Evolutionary conservation across 306 rosid species (phyloP).

Genomic region (Betula pendula): DNA sequence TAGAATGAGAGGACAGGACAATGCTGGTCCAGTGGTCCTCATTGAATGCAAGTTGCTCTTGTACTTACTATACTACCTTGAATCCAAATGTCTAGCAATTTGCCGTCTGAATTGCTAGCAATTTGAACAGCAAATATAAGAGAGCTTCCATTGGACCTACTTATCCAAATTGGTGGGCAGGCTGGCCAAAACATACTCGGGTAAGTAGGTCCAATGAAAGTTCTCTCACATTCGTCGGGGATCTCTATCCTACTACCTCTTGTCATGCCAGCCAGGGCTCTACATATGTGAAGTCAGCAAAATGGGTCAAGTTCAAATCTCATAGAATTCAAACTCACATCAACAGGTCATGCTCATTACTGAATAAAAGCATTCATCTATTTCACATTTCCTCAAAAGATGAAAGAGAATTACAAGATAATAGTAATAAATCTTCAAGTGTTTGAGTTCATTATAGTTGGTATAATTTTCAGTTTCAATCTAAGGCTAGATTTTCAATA

Average conservation of each 20-base stretch:
- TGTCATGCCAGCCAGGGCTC: neutral
- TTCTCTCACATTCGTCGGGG: too few relatives aligned
- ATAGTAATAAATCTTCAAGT: neutral
- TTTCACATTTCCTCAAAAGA: too few relatives aligned
- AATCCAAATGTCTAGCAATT: too few relatives aligned
- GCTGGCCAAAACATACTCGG: too few relatives aligned
- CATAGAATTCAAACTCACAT: neutral
- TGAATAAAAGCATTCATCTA: too few relatives aligned
- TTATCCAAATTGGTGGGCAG: too few relatives aligned
- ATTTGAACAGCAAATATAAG: too few relatives aligned
- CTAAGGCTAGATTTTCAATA: neutral
- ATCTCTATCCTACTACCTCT: neutral
- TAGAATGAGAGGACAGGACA: neutral
- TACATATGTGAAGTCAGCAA: neutral
- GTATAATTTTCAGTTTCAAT: neutral
- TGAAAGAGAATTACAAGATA: neutral
- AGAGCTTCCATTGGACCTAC: too few relatives aligned
- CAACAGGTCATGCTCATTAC: too few relatives aligned
- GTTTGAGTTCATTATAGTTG: neutral
- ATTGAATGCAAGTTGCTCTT: neutral
- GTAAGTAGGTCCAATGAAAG: too few relatives aligned
- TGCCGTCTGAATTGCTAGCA: too few relatives aligned
- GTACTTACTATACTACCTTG: neutral
- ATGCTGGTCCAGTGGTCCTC: neutral
- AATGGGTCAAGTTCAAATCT: too few relatives aligned